Evolutionary conservation across 805 yeast genomes (phyloP), one percentile per base, ranked within the genome.

Genomic region (Kluyveromyces lactis): DNA sequence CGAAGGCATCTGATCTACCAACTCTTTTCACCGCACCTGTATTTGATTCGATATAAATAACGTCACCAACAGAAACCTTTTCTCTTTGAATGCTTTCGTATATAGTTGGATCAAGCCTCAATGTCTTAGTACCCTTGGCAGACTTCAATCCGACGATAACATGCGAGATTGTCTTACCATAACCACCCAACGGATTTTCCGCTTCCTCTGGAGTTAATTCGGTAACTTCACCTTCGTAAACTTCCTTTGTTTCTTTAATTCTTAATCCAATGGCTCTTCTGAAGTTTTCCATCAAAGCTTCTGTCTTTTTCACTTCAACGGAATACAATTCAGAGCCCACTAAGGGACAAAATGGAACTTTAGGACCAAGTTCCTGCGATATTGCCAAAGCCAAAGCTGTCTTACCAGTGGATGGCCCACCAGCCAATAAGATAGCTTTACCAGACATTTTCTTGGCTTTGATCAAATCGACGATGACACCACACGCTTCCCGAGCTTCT

Each of bases 401-500:
- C 61, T 92, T 92, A 58, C 98, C 98, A 4, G 97, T 90, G 0
- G 97, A 96, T 8, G 98, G 97, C 4, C 95, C 95, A 38, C 98
- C 98, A 1, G 98, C 97, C 40, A 92, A 71, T 44, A 92, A 65
- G 38, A 92, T 79, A n/a, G 96, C 97, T 56, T 90, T 84, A 21
- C 98, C 98, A 38, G 95, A 82, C 81, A 92, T 83, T 62, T 81
- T 86, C 53, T 86, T 86, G 24, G 85, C 80, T 64, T 87, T 89
- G 66, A 92, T 86, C 64, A 92, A 71, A 63, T 92, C 97, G 29
- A 90, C 95, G 46, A 92, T 75, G 40, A 92, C 81, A 47, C 98
- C 98, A 56, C 95, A 87, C 0, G 97, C 97, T 64, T 81, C 89
- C 62, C 92, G 70, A 11, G 84, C 85, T 45, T 75, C 81, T 3